Base-by-base conservation (phyloP, 345 rosid genomes). In the Populus alba region DNA sequence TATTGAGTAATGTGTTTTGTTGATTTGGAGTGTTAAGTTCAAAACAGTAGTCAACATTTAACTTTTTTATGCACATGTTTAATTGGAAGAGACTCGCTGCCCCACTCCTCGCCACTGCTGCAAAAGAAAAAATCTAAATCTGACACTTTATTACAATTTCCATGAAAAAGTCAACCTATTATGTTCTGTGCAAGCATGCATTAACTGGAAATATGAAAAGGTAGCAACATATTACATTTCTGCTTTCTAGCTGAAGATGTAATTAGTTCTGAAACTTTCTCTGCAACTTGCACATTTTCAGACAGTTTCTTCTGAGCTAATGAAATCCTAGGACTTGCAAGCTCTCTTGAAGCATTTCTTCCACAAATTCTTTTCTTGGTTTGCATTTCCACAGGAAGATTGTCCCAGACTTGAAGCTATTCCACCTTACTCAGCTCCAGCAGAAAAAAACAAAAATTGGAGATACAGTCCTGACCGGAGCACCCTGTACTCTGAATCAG, bases 181-280 rank as follows among this genome's bases (percentile, higher is more conserved):
- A 7, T 23, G 47, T 66, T 63, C 70, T 38, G 33, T 57, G 27
- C 62, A 61, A 25, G 47, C 43, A 51, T 67, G 22, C 23, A 31
- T 37, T n/a, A 31, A 65, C 15, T 47, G 16, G 47, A 37, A 71
- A 17, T 8, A 8, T 63, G 51, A 18, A 35, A 25, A 20, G 31
- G 47, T 66, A 72, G 63, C 53, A 67, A 62, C 70, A 74, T 79
- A 89, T 91, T 85, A 68, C 68, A 68, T 79, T 66, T 88, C 79
- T 84, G 91, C 86, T 89, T 90, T 78, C 94, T 88, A 18, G 81
- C 83, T 1, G 97, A 92, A 74, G 97, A 92, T 27, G 94, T 84
- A 77, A 92, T 90, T 68, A 92, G 73, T 79, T 88, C 94, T 1
- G 86, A 47, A 17, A 75, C 89, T 84, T 85, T 89, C 66, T 83